Base-by-base conservation (phyloP, 2,329 filamentous ascomycete species). In the Gaeumannomyces tritici region DNA sequence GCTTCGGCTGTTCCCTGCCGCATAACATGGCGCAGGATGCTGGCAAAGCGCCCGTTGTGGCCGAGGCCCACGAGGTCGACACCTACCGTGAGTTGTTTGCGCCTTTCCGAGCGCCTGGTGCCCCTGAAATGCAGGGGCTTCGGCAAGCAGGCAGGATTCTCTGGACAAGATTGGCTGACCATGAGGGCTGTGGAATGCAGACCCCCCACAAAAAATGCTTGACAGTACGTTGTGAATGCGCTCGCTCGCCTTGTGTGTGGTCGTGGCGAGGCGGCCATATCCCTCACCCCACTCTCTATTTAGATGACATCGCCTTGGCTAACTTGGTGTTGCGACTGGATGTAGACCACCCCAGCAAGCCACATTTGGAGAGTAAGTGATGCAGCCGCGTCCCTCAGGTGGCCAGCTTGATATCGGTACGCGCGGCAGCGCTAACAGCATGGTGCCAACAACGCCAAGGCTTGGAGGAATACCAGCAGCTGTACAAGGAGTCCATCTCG, bases 401-500 rank as follows among this genome's bases (percentile, higher is more conserved):
- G 12, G 21, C 57, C 56, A 24, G 51, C 60, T 24, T 24, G 28
- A 15, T 5, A 11, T 24, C 26, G 29, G 18, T 57, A 12, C n/a
- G 31, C 5, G n/a, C 21, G 55, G 29, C 42, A n/a, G 56, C 61
- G 66, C 72, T 75, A 63, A 74, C 66, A 3, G 24, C 24, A 31
- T n/a, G 27, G 24, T 26, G 21, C 47, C 57, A 24, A 21, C 56
- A 42, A 64, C 67, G n/a, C n/a, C n/a, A n/a, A 88, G 85, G 78
- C 69, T 73, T 89, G 64, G 84, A 89, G 66, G 83, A 89, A 68
- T 89, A 89, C 75, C 82, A 88, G 71, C 78, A 79, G 70, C 74
- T 89, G 63, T 89, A 89, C 80, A 81, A 87, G 72, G 83, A 99
- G 79, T 99, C 95, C 59, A 97, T 99, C 73, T 88, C 88, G 69